Percentiles rank a stretch among this genome's conserved stretches.
Evolutionary conservation across 108 stramenopile genomes (phyloP).

Genomic region (Nitzschia sp.): DNA sequence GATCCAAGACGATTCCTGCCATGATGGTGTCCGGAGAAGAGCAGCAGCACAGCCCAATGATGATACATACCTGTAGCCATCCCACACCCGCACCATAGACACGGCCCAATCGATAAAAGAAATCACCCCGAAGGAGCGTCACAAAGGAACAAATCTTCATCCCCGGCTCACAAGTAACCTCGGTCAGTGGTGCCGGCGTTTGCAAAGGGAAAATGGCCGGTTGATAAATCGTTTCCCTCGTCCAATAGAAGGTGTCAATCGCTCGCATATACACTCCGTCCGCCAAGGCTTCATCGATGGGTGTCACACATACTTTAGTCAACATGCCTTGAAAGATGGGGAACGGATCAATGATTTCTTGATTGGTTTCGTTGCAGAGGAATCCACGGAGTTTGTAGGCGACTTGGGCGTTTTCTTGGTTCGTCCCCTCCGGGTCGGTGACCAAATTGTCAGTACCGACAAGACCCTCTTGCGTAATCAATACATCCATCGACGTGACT

Average conservation of each 20-base stretch:
- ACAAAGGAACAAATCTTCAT: constrained; percentile 6
- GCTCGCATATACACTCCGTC: not conserved
- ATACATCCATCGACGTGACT: not conserved
- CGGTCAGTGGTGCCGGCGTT: not conserved
- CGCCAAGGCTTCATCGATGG: not conserved
- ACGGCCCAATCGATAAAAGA: not conserved
- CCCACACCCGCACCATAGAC: constrained; percentile 1
- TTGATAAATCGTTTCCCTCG: constrained; percentile 7
- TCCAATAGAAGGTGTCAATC: constrained; percentile 4
- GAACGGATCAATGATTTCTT: constrained; percentile 2
- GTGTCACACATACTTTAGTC: constrained; percentile 11
- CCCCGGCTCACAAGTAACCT: not conserved
- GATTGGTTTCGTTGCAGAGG: constrained; percentile 11
- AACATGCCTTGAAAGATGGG: not conserved
- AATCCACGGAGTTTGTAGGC: not conserved
- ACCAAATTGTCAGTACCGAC: not conserved
- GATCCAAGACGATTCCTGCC: too few species aligned
- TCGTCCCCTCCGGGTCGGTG: not conserved
- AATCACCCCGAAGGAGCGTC: not conserved
- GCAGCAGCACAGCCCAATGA: too few species aligned
- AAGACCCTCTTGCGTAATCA: not conserved
- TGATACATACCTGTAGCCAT: constrained; percentile 10
- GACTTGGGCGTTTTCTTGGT: not conserved
- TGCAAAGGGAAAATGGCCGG: constrained; percentile 4
- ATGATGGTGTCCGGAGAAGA: too few species aligned